Conservation (phyloP, 225 moss, liverwort and hornwort species). For the Takakia lepidozioides region DNA sequence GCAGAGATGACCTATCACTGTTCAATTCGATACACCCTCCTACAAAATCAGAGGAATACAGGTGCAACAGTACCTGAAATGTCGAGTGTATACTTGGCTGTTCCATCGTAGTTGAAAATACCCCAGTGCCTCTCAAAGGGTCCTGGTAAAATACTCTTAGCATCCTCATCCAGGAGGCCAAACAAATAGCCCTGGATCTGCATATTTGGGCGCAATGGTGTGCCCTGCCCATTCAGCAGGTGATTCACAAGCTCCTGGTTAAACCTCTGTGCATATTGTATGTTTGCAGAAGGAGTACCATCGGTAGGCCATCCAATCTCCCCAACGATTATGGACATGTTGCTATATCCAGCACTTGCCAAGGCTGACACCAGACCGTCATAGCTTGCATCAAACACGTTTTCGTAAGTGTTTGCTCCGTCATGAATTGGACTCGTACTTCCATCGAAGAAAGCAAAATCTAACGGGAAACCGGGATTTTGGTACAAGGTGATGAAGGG, state of each 20-base stretch:
- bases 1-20: not conserved
- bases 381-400: constrained; percentile 84
- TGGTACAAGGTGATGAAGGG: constrained; percentile 75
- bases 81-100: constrained; percentile 67
- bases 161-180: constrained; percentile 67
- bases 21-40: not conserved
- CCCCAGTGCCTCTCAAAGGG: constrained; percentile 85
- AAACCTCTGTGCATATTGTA: constrained; percentile 47
- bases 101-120: constrained; percentile 63
- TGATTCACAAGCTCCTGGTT: constrained; percentile 61
- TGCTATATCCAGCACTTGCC: constrained; percentile 35
- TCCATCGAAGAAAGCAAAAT: constrained; percentile 58
- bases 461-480: constrained; percentile 47
- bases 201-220: constrained; percentile 49
- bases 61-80: constrained; percentile 31
- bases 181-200: constrained; percentile 63
- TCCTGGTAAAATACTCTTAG: constrained; percentile 66
- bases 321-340: constrained; percentile 65
- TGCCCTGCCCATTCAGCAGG: constrained; percentile 36
- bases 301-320: constrained; percentile 98
- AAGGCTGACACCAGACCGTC: constrained; percentile 70
- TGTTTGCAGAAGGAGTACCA: constrained; percentile 44
- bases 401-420: constrained; percentile 31
- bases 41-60: not conserved
- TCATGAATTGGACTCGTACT: constrained; percentile 18